phyloP scores from a whole-genome alignment of 257 asterid species.

The Anisodus tanguticus region DNA sequence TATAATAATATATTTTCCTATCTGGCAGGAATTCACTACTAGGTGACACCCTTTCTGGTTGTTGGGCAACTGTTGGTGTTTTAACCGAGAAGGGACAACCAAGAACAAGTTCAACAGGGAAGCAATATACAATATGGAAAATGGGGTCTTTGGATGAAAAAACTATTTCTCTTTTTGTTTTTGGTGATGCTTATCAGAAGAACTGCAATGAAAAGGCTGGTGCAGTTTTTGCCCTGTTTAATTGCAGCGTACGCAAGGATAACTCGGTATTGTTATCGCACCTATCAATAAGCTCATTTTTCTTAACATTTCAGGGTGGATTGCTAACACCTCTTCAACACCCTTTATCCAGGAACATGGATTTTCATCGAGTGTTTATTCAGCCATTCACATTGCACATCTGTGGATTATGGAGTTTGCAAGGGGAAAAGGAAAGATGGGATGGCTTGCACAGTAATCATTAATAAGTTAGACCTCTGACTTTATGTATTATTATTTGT shows the following conservation, averaged over 20 bases:
- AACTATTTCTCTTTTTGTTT: slow-evolving; percentile 70
- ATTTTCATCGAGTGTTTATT: slow-evolving; percentile 74
- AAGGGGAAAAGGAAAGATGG: slow-evolving; percentile 81
- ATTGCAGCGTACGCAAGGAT: slow-evolving; percentile 74
- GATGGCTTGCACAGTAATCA: slow-evolving; percentile 59
- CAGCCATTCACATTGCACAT: slow-evolving; percentile 74
- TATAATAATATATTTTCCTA: slow-evolving; percentile 19
- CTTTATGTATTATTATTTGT: slow-evolving; percentile 17
- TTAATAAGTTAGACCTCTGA: slow-evolving; percentile 61
- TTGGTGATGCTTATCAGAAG: slow-evolving; percentile 89
- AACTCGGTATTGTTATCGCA: slow-evolving; percentile 54
- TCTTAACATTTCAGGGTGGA: neutral
- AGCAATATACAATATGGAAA: slow-evolving; percentile 77
- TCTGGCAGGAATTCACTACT: slow-evolving; percentile 56
- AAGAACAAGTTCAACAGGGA: slow-evolving; percentile 89
- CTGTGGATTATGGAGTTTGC: slow-evolving; percentile 80
- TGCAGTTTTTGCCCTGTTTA: slow-evolving; percentile 71
- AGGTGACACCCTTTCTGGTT: slow-evolving; percentile 87
- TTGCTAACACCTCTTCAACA: neutral
- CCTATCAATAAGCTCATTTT: slow-evolving; percentile 15
- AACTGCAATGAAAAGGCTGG: slow-evolving; percentile 69
- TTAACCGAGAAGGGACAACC: slow-evolving; percentile 66
- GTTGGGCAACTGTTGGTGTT: slow-evolving; percentile 94
- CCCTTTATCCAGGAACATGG: slow-evolving; percentile 68
- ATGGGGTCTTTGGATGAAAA: slow-evolving; percentile 74